These are phyloP conservation scores for Colletotrichum chlorophyti DNA, from an alignment of 2,329 filamentous ascomycete species.

Conservation along the genomic window DNA sequence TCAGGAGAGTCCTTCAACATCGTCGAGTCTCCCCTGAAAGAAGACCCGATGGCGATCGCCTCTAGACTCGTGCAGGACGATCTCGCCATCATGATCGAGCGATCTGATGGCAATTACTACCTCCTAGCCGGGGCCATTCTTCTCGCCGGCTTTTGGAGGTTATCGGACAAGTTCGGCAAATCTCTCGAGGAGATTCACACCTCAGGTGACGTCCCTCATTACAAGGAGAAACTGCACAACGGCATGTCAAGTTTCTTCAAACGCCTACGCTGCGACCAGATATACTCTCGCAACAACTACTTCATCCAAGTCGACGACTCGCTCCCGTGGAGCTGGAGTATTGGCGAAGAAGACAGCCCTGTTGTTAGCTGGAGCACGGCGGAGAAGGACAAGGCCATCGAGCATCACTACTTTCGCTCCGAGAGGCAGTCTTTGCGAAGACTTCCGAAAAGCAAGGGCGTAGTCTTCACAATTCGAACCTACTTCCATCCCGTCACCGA, in stretches of 20 bases:
- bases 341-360: conserved; percentile 73
- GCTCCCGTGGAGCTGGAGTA: conserved; percentile 77
- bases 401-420: conserved; percentile 78
- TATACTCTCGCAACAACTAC: conserved; percentile 77
- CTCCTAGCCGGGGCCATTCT: conserved; percentile 79
- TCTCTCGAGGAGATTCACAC: conserved; percentile 80
- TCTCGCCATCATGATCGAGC: conserved; percentile 83
- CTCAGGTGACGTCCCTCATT: conserved; percentile 77
- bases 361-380: conserved; percentile 77
- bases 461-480: conserved; percentile 80
- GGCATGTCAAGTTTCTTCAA: conserved; percentile 86
- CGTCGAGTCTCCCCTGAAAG: conserved; percentile 64
- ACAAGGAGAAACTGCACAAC: conserved; percentile 72
- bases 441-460: conserved; percentile 61
- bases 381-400: conserved; percentile 74
- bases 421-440: conserved; percentile 76
- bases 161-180: conserved; percentile 85
- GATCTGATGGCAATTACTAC: conserved; percentile 79
- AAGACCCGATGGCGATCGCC: conserved; percentile 80
- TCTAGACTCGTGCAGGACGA: conserved; percentile 82
- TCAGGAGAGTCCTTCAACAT: conserved; percentile 78
- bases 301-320: conserved; percentile 86
- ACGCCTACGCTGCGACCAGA: conserved; percentile 70
- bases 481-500: conserved; percentile 78
- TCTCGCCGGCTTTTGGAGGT: conserved; percentile 82